Evolutionary conservation across 495 filamentous ascomycete genomes (phyloP).

Genomic region (Aspergillus sclerotioniger): DNA sequence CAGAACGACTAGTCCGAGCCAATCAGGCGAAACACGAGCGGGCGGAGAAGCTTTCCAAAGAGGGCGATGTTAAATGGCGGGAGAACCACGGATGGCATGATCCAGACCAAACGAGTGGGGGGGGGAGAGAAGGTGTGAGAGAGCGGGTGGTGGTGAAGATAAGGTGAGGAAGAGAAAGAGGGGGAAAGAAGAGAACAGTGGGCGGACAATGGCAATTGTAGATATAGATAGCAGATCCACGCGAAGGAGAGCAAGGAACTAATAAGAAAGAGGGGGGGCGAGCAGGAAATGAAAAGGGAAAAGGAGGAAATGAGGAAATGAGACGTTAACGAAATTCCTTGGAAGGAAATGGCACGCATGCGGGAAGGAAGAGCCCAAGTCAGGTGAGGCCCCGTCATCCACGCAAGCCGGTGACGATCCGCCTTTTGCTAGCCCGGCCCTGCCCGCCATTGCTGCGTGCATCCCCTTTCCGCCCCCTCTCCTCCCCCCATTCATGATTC

Average conservation of each 20-base stretch:
- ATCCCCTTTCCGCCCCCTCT: background rate
- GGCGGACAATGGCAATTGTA: background rate
- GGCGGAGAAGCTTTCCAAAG: conserved; percentile 14
- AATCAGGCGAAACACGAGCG: conserved; percentile 12
- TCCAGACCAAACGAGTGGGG: conserved; percentile 12
- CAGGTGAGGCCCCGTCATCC: conserved; percentile 26
- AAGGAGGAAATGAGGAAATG: conserved; percentile 11
- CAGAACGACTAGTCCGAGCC: conserved; percentile 9
- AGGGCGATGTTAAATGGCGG: conserved; percentile 5
- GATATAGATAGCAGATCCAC: background rate
- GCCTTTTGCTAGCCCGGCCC: conserved; percentile 1
- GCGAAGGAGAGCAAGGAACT: background rate
- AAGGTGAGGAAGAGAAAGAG: background rate
- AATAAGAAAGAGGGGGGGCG: conserved; percentile 1
- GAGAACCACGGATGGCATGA: conserved; percentile 28
- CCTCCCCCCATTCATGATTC: too few relatives aligned
- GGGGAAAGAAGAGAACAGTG: background rate
- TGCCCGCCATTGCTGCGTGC: background rate
- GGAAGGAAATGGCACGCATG: conserved; percentile 16
- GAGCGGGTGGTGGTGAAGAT: background rate
- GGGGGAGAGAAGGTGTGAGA: background rate
- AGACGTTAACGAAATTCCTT: conserved; percentile 8
- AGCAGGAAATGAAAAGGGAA: conserved; percentile 4
- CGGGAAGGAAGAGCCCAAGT: conserved; percentile 19
- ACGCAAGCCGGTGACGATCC: conserved; percentile 28